Evolutionary conservation across 805 yeast genomes (phyloP).

Genomic region (Starmerella asiatica): DNA sequence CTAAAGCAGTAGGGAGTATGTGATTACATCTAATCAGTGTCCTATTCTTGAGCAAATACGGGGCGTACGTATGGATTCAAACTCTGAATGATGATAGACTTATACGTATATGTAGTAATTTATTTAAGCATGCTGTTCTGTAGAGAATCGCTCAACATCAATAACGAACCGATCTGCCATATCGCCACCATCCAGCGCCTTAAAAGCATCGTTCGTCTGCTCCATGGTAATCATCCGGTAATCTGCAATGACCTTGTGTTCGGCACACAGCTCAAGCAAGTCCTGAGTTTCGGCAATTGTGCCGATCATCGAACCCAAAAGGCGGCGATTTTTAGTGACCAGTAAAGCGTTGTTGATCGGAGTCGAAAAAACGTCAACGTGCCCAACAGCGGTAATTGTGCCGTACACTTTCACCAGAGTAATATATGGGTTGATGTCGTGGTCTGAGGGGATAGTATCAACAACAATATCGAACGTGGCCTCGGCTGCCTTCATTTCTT

Average conservation of each 20-base stretch:
- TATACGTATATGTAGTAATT: neutral
- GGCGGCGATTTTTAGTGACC: constrained; percentile 31
- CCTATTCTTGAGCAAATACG: too few relatives aligned
- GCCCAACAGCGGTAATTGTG: constrained; percentile 50
- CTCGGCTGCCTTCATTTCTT: constrained; percentile 27
- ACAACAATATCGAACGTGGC: constrained; percentile 39
- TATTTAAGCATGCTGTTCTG: neutral
- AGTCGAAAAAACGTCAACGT: constrained; percentile 32
- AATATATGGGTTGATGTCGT: constrained; percentile 39
- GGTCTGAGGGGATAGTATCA: constrained; percentile 38
- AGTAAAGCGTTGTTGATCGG: constrained; percentile 34
- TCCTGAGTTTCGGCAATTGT: constrained; percentile 50
- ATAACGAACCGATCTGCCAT: constrained; percentile 16
- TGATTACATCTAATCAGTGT: too few relatives aligned
- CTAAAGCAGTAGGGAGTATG: too few relatives aligned
- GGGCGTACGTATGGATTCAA: too few relatives aligned
- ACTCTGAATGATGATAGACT: too few relatives aligned
- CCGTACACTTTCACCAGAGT: constrained; percentile 44
- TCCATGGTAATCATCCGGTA: constrained; percentile 43
- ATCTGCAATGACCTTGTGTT: constrained; percentile 48
- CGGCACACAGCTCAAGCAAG: constrained; percentile 52
- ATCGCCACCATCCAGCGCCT: constrained; percentile 11
- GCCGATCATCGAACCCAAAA: constrained; percentile 43
- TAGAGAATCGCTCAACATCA: constrained; percentile 11
- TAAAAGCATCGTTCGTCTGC: constrained; percentile 14